Evolutionary conservation across 495 filamentous ascomycete species (phyloP).

Genomic region (Elasticomyces elasticus): DNA sequence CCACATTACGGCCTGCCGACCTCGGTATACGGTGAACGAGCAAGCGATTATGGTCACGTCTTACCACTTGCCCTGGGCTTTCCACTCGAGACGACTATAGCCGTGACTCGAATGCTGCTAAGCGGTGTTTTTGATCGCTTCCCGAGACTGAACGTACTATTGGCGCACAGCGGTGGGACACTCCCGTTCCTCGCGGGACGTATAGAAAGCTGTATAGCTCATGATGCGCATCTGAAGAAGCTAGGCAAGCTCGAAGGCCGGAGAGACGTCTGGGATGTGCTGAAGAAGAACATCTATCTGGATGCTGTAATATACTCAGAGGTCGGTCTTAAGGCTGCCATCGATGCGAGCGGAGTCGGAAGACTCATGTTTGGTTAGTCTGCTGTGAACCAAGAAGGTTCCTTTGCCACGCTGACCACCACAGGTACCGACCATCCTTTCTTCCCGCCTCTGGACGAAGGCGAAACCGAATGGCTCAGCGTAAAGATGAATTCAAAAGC

Average conservation of each 20-base stretch:
- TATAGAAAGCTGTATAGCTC: slow-evolving; percentile 76
- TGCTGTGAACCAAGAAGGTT: background rate
- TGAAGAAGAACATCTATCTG: slow-evolving; percentile 78
- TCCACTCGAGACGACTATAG: slow-evolving; percentile 88
- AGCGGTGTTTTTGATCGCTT: slow-evolving; percentile 77
- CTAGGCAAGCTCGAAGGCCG: slow-evolving; percentile 38
- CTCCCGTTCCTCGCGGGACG: slow-evolving; percentile 81
- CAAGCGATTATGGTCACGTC: slow-evolving; percentile 73
- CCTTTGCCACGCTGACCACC: background rate
- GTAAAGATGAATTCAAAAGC: slow-evolving; percentile 68
- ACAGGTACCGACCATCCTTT: slow-evolving; percentile 85
- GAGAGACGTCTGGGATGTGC: slow-evolving; percentile 66
- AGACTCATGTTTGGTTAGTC: slow-evolving; percentile 62
- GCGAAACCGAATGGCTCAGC: slow-evolving; percentile 63
- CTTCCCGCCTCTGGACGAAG: slow-evolving; percentile 66
- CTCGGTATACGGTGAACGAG: slow-evolving; percentile 64
- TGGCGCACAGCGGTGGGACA: slow-evolving; percentile 84
- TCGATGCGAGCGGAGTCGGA: slow-evolving; percentile 51
- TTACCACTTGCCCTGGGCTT: slow-evolving; percentile 81
- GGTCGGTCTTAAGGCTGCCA: slow-evolving; percentile 64
- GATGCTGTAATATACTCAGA: slow-evolving; percentile 79
- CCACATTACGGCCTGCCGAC: slow-evolving; percentile 85
- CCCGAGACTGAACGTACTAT: slow-evolving; percentile 55
- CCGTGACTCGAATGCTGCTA: slow-evolving; percentile 77
- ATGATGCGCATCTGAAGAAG: slow-evolving; percentile 62